Evolutionary conservation across 2,329 filamentous ascomycete species (phyloP), one percentile per base, ranked within the genome.

Genomic region (Xylaria sp.): DNA sequence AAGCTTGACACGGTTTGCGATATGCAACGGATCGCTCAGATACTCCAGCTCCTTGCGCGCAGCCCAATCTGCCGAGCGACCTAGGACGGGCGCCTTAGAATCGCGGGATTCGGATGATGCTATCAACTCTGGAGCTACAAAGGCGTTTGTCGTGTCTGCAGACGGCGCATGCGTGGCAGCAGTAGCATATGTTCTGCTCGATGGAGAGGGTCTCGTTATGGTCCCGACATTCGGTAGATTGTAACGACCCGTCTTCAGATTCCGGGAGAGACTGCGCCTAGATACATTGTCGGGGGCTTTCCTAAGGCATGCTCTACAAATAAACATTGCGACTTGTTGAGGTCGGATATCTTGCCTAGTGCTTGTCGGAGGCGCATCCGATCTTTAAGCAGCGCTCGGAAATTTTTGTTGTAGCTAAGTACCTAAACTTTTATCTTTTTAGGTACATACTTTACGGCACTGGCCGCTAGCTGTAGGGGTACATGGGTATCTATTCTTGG

Each of bases 1-100:
- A 59, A 83, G 82, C 62, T 83, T 83, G 49, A 97, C 89, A 62
- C 91, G 88, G 44, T 90, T 82, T 46, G 89, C 90, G 67, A 98
- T 86, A 74, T 91, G 89, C 70, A 90, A 84, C 1, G 92, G 92
- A 77, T 97, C 94, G 20, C 84, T 80, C 66, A 93, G 78, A 79
- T 87, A 88, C 56, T 85, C 78, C 62, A 94, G 77, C 72, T 93
- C 89, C 74, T 84, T 86, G 44, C 82, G 82, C 56, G 83, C 81
- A 17, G 77, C 79, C 61, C 80, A 79, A 64, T 82, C 76, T 15
- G 54, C 26, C n/a, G 67, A 54, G 17, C 69, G 64, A 23, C 70
- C 81, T 71, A 73, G 73, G 75, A 53, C 79, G 48, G 57, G 73
- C 33, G 72, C 58, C 6, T 56, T 56, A 11, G 62, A 20, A 33